phyloP scores from a whole-genome alignment of 768 basidiomycete genomes.

The Naganishia antarctica region DNA sequence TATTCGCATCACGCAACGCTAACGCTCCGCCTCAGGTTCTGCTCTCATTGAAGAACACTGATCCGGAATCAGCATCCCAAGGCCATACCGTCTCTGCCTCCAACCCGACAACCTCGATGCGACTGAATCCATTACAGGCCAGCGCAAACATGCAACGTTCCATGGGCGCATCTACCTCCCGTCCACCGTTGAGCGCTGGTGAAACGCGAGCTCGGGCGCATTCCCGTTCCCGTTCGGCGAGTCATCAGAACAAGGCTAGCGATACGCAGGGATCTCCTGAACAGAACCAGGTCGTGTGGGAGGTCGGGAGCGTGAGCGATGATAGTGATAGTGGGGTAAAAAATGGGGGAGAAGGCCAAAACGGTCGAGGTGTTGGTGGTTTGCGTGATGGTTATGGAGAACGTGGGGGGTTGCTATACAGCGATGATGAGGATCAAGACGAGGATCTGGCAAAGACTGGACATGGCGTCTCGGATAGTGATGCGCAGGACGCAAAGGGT shows the following conservation, averaged over 20 bases:
- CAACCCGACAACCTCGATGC: constrained; percentile 34
- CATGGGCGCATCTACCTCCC: constrained; percentile 32
- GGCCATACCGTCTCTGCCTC: constrained; percentile 31
- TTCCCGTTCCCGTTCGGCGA: constrained; percentile 18
- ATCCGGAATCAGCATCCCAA: constrained; percentile 51
- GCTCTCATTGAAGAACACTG: constrained; percentile 85
- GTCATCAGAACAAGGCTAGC: not conserved
- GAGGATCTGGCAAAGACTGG: constrained; percentile 17
- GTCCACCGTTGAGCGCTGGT: not conserved
- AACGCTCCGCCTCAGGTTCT: constrained; percentile 53
- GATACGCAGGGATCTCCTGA: not conserved
- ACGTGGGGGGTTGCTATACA: constrained; percentile 12
- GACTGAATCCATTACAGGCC: constrained; percentile 40
- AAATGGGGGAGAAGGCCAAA: not conserved
- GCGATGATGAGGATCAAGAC: constrained; percentile 29
- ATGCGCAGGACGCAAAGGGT: constrained; percentile 20
- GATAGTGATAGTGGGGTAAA: constrained; percentile 24
- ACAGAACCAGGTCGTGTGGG: constrained; percentile 19
- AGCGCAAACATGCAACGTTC: constrained; percentile 28
- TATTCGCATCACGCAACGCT: no score
- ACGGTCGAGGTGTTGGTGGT: constrained; percentile 27
- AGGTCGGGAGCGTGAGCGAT: constrained; percentile 27
- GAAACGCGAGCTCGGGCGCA: constrained; percentile 1
- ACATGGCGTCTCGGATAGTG: constrained; percentile 22
- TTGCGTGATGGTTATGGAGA: constrained; percentile 21